These are phyloP conservation scores for Phylloporus arenicola DNA, from an alignment of 768 basidiomycete species.

Conservation along the genomic window DNA sequence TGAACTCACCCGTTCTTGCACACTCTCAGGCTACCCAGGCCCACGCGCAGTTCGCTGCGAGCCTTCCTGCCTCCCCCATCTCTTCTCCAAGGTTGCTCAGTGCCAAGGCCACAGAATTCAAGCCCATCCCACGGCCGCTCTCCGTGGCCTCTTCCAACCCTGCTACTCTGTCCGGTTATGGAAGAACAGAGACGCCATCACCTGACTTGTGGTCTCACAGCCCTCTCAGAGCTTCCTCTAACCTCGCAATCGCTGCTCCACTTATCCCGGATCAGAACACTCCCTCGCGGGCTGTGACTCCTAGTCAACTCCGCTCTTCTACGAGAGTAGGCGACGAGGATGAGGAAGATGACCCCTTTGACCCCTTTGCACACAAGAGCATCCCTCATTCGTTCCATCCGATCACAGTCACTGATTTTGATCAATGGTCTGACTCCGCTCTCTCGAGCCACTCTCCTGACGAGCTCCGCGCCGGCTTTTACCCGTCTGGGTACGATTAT, in stretches of 20 bases:
- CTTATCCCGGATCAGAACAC: conserved; percentile 66
- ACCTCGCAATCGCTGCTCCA: conserved; percentile 88
- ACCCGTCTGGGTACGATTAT: conserved; percentile 27
- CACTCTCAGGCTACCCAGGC: conserved; percentile 51
- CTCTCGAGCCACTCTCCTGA: conserved; percentile 50
- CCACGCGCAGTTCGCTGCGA: conserved; percentile 65
- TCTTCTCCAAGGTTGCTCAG: conserved; percentile 82
- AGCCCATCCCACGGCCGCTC: conserved; percentile 74
- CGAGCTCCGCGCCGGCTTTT: conserved; percentile 36
- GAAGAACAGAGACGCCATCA: conserved; percentile 74
- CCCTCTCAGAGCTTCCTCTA: conserved; percentile 65
- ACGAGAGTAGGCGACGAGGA: conserved; percentile 54
- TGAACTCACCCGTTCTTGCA: conserved; percentile 61
- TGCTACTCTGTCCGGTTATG: conserved; percentile 42
- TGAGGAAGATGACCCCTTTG: conserved; percentile 83
- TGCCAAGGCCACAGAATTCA: conserved; percentile 88
- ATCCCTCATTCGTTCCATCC: conserved; percentile 57
- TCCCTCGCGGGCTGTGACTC: conserved; percentile 52
- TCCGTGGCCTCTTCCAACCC: conserved; percentile 60
- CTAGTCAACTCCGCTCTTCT: conserved; percentile 66
- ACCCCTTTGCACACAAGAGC: conserved; percentile 54
- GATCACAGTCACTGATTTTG: conserved; percentile 58
- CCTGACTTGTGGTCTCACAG: conserved; percentile 85
- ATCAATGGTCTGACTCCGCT: conserved; percentile 53
- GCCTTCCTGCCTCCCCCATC: conserved; percentile 78